phyloP scores from a whole-genome alignment of 192 early-diverging fungal genomes.

The Entomortierella chlamydospora region DNA sequence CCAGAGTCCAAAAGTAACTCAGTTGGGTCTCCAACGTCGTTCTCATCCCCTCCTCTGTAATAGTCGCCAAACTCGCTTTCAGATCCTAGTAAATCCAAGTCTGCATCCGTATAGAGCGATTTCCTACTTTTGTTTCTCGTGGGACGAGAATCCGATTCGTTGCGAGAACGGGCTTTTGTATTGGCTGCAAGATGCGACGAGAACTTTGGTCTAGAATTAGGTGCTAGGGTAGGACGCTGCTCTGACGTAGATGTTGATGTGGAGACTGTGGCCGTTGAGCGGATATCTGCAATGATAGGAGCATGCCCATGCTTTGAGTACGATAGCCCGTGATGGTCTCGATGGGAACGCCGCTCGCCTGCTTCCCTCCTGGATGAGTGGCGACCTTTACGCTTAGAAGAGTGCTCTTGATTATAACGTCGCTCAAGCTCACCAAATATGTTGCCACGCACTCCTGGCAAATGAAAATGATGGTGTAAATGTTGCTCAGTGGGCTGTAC shows the following conservation, averaged over 20 bases:
- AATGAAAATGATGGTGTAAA: slow-evolving; percentile 43
- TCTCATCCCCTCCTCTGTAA: not conserved
- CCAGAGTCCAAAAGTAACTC: slow-evolving; percentile 17
- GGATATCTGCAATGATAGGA: slow-evolving; percentile 1
- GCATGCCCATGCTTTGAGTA: slow-evolving; percentile 5
- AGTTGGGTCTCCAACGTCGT: slow-evolving; percentile 20
- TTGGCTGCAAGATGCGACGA: not conserved
- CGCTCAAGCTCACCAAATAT: slow-evolving; percentile 49
- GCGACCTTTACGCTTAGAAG: not conserved
- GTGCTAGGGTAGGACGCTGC: slow-evolving; percentile 4
- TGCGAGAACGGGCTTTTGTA: not conserved
- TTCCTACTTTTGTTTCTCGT: slow-evolving; percentile 13
- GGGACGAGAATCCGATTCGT: not conserved
- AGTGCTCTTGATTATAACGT: slow-evolving; percentile 20
- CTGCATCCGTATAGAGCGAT: slow-evolving; percentile 46
- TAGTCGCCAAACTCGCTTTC: slow-evolving; percentile 15
- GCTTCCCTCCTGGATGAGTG: slow-evolving; percentile 25
- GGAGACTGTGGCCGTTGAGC: slow-evolving; percentile 24
- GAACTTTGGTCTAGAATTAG: not conserved
- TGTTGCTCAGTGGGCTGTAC: slow-evolving; percentile 31
- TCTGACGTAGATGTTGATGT: slow-evolving; percentile 53
- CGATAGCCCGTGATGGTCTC: slow-evolving; percentile 1
- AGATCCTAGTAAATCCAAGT: slow-evolving; percentile 44
- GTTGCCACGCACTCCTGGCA: slow-evolving; percentile 49
- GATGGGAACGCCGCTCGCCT: slow-evolving; percentile 5